These are phyloP conservation scores for Suillus variegatus DNA, from an alignment of 768 basidiomycete genomes.

Conservation along the genomic window DNA sequence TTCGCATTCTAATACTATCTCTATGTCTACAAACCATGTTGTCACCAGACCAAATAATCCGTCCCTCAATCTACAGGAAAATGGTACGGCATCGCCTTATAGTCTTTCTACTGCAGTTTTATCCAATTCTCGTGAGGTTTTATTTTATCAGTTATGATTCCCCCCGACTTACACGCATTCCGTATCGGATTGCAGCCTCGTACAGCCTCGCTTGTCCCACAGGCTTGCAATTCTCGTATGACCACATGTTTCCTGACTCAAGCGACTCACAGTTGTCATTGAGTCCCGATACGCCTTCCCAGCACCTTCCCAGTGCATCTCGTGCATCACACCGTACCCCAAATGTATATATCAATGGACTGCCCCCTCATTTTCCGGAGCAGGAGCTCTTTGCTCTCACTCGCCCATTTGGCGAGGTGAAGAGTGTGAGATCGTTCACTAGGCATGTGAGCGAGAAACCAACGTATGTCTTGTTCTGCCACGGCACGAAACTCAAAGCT, in stretches of 20 bases:
- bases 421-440: constrained; percentile 84
- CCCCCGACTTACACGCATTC: not conserved
- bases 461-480: constrained; percentile 38
- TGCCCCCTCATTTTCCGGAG: constrained; percentile 82
- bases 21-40: constrained; percentile 13
- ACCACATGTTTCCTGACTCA: constrained; percentile 14
- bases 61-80: constrained; percentile 14
- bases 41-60: constrained; percentile 13
- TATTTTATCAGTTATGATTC: not conserved
- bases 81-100: constrained; percentile 15
- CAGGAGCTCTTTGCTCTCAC: constrained; percentile 75
- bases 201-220: constrained; percentile 24
- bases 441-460: constrained; percentile 75
- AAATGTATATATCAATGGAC: constrained; percentile 87
- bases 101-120: constrained; percentile 13
- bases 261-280: constrained; percentile 17
- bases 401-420: constrained; percentile 68
- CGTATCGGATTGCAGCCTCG: constrained; percentile 20
- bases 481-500: constrained; percentile 10
- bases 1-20: constrained; percentile 24
- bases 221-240: constrained; percentile 13
- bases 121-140: constrained; percentile 28
- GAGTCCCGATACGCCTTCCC: constrained; percentile 16
- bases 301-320: constrained; percentile 11
- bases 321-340: constrained; percentile 45